Evolutionary conservation across 345 rosid genomes (phyloP), one percentile per base, ranked within the genome.

Genomic region (Xanthoceras sorbifolium): DNA sequence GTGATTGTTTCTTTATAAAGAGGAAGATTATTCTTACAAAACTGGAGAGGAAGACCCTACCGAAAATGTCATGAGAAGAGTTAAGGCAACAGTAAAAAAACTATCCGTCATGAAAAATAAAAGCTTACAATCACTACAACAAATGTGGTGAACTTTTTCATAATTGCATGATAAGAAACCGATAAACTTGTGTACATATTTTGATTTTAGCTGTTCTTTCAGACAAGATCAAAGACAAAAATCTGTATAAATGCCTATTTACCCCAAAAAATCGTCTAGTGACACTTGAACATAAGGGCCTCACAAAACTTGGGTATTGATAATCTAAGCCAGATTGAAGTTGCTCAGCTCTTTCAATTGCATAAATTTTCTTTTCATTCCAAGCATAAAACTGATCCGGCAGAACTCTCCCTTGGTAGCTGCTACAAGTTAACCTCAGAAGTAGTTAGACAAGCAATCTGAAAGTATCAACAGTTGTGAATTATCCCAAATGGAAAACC

Each of bases 301-400:
- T 90, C 11, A 90, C 75, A 70, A 88, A 87, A 71, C 82, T 83
- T 3, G 92, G 90, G 36, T 52, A 67, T 31, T 67, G 77, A 60
- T 78, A 29, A 22, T 82, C 90, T 55, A 89, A 63, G 60, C 64
- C 9, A 17, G 87, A 70, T 62, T 78, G 77, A 74, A 88, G 75
- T 46, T 83, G 38, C 55, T 86, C 84, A 26, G 94, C 92, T 68
- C 85, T 87, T 28, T 82, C 86, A 62, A 82, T 83, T 6, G 97
- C 94, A 82, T 78, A 73, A 3, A 46, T 11, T 78, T 93, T 90
- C 6, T 63, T 88, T 26, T 86, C 88, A 66, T 84, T 85, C 0
- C 92, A 86, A 61, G 95, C 97, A 73, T 90, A 87, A 6, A 89
- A 80, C n/a, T 94, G 77, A 81, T 86, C 85, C 74, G 81, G 77